A percentile compares a stretch with the other conserved stretches of the same genome.
phyloP scores from a whole-genome alignment of 164 flowering plant genomes.

The Saururus chinensis region DNA sequence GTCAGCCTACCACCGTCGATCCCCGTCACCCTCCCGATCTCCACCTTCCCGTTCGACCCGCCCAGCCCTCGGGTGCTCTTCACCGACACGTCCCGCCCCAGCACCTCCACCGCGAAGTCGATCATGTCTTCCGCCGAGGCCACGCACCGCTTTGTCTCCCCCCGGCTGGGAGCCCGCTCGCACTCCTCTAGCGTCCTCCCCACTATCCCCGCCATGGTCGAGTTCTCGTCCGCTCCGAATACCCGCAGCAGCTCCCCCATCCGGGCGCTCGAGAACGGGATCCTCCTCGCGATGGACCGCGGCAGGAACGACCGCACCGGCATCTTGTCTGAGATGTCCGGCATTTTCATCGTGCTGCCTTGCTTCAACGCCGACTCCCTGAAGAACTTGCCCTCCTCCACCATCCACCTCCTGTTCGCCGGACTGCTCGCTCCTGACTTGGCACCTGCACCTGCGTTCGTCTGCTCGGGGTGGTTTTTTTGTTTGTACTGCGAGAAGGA shows the following conservation, averaged over 20 bases:
- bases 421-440: background rate
- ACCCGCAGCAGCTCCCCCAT: slow-evolving; percentile 26
- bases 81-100: slow-evolving; percentile 42
- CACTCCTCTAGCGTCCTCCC: slow-evolving; percentile 46
- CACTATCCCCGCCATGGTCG: slow-evolving; percentile 39
- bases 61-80: slow-evolving; percentile 47
- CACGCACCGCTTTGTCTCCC: slow-evolving; percentile 78
- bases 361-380: slow-evolving; percentile 51
- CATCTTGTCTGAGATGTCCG: slow-evolving; percentile 75
- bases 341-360: slow-evolving; percentile 79
- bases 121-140: slow-evolving; percentile 79
- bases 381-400: slow-evolving; percentile 76
- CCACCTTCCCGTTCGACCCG: slow-evolving; percentile 45
- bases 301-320: slow-evolving; percentile 80
- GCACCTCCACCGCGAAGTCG: slow-evolving; percentile 58
- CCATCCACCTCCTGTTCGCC: slow-evolving; percentile 30
- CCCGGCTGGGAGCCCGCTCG: slow-evolving; percentile 62
- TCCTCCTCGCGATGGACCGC: slow-evolving; percentile 35
- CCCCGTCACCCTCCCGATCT: slow-evolving; percentile 53
- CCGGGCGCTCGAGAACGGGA: slow-evolving; percentile 46
- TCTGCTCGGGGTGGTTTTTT: background rate
- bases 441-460: too few relatives aligned
- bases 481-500: slow-evolving; percentile 32
- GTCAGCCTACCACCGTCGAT: slow-evolving; percentile 71
- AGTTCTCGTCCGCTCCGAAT: slow-evolving; percentile 41